Evolutionary conservation across 495 filamentous ascomycete species (phyloP), one percentile per base, ranked within the genome.

Genomic region (Penicillium verhagenii): DNA sequence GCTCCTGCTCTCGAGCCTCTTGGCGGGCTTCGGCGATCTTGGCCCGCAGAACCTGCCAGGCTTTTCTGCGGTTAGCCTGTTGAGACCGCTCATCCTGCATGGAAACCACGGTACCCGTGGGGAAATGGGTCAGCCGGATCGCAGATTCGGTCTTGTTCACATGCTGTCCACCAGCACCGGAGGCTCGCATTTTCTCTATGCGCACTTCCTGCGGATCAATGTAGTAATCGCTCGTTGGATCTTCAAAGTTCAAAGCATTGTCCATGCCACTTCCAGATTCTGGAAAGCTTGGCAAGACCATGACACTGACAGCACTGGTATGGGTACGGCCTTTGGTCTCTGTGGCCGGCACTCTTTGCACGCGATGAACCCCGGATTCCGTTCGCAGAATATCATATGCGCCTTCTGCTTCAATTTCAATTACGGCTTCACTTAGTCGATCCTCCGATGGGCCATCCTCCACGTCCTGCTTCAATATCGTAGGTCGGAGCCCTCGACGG

Each of bases 61-160:
- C 94, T 51, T 84, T 86, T 52, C 86, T 84, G 19, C 95, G 83
- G 64, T 98, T 98, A 37, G 87, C 81, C 28, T 87, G 85, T 72
- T 98, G 94, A n/a, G 90, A 95, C 54, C 94, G 80, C 29, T 83
- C 86, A 66, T 97, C 94, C 66, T 98, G 94, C 76, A 97, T 96
- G 39, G 85, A 86, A 10, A 97, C 92, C 23, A 89, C 82, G 7
- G 83, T 90, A 31, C 84, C 85, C 0, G 92, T 96, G 9, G 94
- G 95, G 11, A 91, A 78, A 80, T 98, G 95, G 10, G 92, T 96
- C 51, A 98, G 77, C 16, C 94, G 86, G 56, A 98, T 89, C 16
- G 94, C 94, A 29, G 91, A 96, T 70, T 97, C 95, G 2, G 94
- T 98, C 58, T 89, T 97, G 71, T 98, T 98, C 66, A 98, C 94